Evolutionary conservation across 768 basidiomycete species (phyloP).

Genomic region (Macrocybe gigantea): DNA sequence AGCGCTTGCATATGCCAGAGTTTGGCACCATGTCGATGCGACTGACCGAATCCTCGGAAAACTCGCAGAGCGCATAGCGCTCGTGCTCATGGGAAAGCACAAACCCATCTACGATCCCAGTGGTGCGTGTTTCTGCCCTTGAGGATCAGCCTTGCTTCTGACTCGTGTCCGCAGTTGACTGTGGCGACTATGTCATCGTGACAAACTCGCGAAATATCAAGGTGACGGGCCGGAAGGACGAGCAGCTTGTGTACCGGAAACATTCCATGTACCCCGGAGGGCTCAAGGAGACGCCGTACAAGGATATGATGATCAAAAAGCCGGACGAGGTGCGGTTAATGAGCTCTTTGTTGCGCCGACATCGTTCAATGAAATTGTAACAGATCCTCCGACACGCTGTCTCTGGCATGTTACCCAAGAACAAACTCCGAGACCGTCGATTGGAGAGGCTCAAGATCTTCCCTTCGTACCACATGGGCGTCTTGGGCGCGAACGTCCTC

Average conservation of each 20-base stretch:
- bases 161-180: constrained; percentile 60
- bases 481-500: constrained; percentile 70
- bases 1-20: constrained; percentile 89
- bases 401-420: constrained; percentile 98
- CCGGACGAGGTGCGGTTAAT: constrained; percentile 77
- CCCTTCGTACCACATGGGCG: constrained; percentile 71
- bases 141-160: neutral
- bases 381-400: constrained; percentile 96
- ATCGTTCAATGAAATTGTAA: neutral
- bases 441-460: constrained; percentile 88
- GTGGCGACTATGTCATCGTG: constrained; percentile 96
- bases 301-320: constrained; percentile 74
- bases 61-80: constrained; percentile 89
- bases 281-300: constrained; percentile 85
- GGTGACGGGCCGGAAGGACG: constrained; percentile 85
- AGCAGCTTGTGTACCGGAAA: constrained; percentile 82
- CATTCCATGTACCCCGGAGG: constrained; percentile 94
- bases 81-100: constrained; percentile 98
- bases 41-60: constrained; percentile 89
- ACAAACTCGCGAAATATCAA: constrained; percentile 81
- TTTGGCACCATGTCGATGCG: constrained; percentile 96
- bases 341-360: neutral
- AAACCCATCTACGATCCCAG: constrained; percentile 95
- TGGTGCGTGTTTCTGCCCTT: constrained; percentile 40
- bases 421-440: constrained; percentile 86